Evolutionary conservation across 345 rosid species (phyloP).

Genomic region (Luvunga scandens): DNA sequence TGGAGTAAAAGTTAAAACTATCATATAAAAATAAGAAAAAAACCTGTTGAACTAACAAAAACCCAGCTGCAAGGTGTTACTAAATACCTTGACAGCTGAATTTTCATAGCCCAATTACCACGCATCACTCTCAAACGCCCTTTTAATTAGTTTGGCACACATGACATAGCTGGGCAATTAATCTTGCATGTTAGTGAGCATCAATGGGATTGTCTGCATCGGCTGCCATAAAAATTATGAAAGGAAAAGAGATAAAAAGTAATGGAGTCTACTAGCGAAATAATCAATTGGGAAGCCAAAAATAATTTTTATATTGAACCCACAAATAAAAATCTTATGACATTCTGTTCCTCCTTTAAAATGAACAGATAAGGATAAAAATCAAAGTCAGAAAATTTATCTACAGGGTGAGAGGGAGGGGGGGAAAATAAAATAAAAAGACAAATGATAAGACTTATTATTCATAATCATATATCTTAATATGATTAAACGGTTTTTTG

Average conservation of each 20-base stretch:
- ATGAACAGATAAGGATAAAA: background rate
- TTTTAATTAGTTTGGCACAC: background rate
- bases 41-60: too few relatives aligned
- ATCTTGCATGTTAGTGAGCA: background rate
- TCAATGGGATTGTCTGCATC: background rate
- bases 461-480: too few relatives aligned
- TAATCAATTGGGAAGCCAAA: background rate
- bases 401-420: too few relatives aligned
- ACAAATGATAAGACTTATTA: too few relatives aligned
- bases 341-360: background rate
- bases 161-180: too few relatives aligned
- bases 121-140: too few relatives aligned
- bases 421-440: too few relatives aligned
- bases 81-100: too few relatives aligned
- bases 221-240: background rate
- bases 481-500: background rate
- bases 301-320: too few relatives aligned
- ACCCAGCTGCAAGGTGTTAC: too few relatives aligned
- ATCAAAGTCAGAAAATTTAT: background rate
- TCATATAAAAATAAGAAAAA: fast-evolving
- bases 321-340: background rate
- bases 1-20: fast-evolving
- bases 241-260: too few relatives aligned
- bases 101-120: fast-evolving
- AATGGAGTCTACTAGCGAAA: background rate